Conservation (phyloP, 2,329 filamentous ascomycete genomes). For the Tolypocladium endophyticum region DNA sequence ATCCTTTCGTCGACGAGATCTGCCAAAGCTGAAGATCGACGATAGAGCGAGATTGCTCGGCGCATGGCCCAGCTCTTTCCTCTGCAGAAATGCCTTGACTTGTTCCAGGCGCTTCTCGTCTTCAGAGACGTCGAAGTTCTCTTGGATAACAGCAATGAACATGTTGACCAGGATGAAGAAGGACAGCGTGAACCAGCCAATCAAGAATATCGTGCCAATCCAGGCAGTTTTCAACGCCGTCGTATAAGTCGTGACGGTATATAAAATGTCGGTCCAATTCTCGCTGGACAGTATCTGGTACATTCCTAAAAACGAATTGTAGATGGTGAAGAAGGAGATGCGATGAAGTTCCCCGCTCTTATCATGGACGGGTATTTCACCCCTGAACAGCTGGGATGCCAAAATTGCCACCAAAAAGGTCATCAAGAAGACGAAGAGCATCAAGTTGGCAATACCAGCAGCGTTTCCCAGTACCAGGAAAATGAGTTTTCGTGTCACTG, state of each 20-base stretch:
- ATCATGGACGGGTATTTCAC: slow-evolving; percentile 62
- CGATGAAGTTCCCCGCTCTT: slow-evolving; percentile 49
- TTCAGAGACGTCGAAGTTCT: slow-evolving; percentile 97
- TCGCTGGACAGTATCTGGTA: slow-evolving; percentile 95
- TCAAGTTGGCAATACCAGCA: slow-evolving; percentile 83
- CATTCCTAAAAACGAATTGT: slow-evolving; percentile 94
- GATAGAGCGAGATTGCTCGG: slow-evolving; percentile 67
- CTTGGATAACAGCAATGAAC: slow-evolving; percentile 99
- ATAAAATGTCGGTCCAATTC: slow-evolving; percentile 86
- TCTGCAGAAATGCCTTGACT: slow-evolving; percentile 86
- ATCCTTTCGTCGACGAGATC: slow-evolving; percentile 55
- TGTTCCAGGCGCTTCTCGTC: slow-evolving; percentile 96
- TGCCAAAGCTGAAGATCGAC: slow-evolving; percentile 55
- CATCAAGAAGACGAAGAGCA: slow-evolving; percentile 92
- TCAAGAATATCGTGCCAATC: slow-evolving; percentile 85
- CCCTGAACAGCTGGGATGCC: slow-evolving; percentile 84
- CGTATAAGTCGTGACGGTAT: slow-evolving; percentile 65
- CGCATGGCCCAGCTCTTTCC: slow-evolving; percentile 70
- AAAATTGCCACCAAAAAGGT: slow-evolving; percentile 92
- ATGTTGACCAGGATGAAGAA: slow-evolving; percentile 98
- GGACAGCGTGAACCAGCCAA: slow-evolving; percentile 89
- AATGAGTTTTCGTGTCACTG: slow-evolving; percentile 80
- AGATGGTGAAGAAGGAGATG: slow-evolving; percentile 81
- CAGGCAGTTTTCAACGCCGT: slow-evolving; percentile 62
- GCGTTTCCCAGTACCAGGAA: slow-evolving; percentile 82